These are phyloP conservation scores for Calonectria henricotiae DNA, from an alignment of 2,329 filamentous ascomycete species.

Conservation along the genomic window DNA sequence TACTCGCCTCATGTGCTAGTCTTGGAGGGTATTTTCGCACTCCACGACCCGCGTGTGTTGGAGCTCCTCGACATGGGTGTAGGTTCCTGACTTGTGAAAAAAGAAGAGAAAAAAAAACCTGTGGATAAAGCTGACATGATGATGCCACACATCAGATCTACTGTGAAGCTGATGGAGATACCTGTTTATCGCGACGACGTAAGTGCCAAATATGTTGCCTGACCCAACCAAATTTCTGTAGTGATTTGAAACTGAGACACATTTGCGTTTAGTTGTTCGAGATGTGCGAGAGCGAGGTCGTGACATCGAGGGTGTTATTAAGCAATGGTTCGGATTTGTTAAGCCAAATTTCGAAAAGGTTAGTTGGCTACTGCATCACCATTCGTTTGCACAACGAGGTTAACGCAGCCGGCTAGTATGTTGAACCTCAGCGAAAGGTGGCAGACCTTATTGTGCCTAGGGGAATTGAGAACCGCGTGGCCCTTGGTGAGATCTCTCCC, in stretches of 20 bases:
- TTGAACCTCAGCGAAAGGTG: constrained; percentile 91
- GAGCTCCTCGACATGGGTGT: constrained; percentile 93
- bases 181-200: constrained; percentile 92
- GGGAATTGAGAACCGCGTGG: constrained; percentile 94
- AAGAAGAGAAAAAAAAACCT: neutral
- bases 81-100: constrained; percentile 45
- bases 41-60: constrained; percentile 89
- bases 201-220: constrained; percentile 54
- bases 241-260: constrained; percentile 30
- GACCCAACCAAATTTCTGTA: neutral
- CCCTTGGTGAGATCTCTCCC: constrained; percentile 75
- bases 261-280: constrained; percentile 76
- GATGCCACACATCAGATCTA: constrained; percentile 76
- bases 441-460: constrained; percentile 97
- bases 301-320: constrained; percentile 95
- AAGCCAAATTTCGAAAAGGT: constrained; percentile 95
- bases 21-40: constrained; percentile 94
- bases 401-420: constrained; percentile 70
- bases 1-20: constrained; percentile 98
- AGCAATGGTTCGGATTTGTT: constrained; percentile 97
- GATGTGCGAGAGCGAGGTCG: constrained; percentile 92
- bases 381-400: neutral
- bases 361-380: constrained; percentile 31
- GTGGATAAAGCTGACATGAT: constrained; percentile 30
- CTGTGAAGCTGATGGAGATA: constrained; percentile 95